These are phyloP conservation scores for Pholiota adiposa DNA, from an alignment of 1,284 basidiomycete species.

Conservation along the genomic window DNA sequence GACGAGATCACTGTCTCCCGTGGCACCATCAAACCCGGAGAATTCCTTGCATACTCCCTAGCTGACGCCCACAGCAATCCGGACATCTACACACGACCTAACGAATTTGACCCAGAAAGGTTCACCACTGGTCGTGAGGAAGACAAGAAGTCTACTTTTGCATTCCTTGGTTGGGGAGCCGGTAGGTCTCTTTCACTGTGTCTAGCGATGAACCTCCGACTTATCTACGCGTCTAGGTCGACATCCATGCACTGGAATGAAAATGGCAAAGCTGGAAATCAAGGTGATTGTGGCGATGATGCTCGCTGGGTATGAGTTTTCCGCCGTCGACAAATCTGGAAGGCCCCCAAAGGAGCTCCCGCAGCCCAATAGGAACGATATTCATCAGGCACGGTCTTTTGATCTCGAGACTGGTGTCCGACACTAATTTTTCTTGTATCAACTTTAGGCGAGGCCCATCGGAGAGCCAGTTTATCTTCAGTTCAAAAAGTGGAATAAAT, in stretches of 20 bases:
- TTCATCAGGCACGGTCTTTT: constrained; percentile 26
- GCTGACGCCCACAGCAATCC: constrained; percentile 35
- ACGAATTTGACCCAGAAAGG: constrained; percentile 38
- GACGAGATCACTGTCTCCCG: constrained; percentile 24
- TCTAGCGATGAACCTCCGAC: neutral
- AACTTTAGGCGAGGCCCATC: neutral
- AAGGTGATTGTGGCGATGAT: constrained; percentile 38
- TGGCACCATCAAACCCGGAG: constrained; percentile 25
- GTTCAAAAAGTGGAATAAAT: constrained; percentile 7
- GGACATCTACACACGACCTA: constrained; percentile 38
- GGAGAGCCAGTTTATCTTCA: constrained; percentile 4
- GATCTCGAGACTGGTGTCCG: neutral
- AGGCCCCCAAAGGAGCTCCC: constrained; percentile 19
- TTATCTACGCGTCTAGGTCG: neutral
- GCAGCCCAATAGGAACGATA: constrained; percentile 31
- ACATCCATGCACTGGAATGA: constrained; percentile 36
- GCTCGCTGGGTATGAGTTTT: constrained; percentile 35
- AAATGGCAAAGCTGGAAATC: constrained; percentile 40
- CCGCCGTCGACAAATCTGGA: constrained; percentile 33
- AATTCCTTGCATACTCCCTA: constrained; percentile 35
- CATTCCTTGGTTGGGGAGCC: constrained; percentile 41
- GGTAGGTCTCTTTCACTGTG: constrained; percentile 22
- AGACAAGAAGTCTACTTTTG: constrained; percentile 32
- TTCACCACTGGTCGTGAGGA: constrained; percentile 32
- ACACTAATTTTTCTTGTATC: neutral